A percentile compares a stretch with the other conserved stretches of the same genome.
Conservation (phyloP, 345 rosid species). For the Linum trigynum region DNA sequence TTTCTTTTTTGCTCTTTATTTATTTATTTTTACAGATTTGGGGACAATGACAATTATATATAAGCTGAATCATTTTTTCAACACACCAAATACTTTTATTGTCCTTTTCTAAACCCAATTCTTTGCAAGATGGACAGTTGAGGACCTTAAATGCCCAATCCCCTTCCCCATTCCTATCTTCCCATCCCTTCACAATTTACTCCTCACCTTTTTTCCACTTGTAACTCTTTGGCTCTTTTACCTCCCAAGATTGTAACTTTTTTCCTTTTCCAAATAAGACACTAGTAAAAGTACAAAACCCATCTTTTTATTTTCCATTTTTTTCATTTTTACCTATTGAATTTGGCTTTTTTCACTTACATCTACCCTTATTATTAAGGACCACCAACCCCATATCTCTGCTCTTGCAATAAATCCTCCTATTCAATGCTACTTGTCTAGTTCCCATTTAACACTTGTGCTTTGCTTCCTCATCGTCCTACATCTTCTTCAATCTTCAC, state of each 20-base stretch:
- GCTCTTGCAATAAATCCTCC: slow-evolving; percentile 16
- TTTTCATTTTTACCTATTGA: not conserved
- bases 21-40: too few relatives aligned
- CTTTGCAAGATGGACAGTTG: slow-evolving; percentile 13
- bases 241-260: not conserved
- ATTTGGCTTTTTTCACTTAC: not conserved
- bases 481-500: not conserved
- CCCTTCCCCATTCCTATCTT: too few relatives aligned
- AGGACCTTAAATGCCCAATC: slow-evolving; percentile 5
- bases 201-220: too few relatives aligned
- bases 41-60: slow-evolving; percentile 4
- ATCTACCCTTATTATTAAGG: slow-evolving; percentile 6
- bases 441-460: slow-evolving; percentile 4
- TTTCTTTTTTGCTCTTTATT: not conserved
- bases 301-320: slow-evolving; percentile 2
- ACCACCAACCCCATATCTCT: slow-evolving; percentile 22
- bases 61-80: slow-evolving; percentile 13
- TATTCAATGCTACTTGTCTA: slow-evolving; percentile 19
- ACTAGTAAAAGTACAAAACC: too few relatives aligned
- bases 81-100: slow-evolving; percentile 14
- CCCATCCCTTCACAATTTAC: too few relatives aligned
- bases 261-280: not conserved
- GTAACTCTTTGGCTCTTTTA: too few relatives aligned
- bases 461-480: not conserved
- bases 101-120: slow-evolving; percentile 24